Evolutionary conservation across 2,329 filamentous ascomycete genomes (phyloP), one percentile per base, ranked within the genome.

Genomic region (Hirsutella minnesotensis): DNA sequence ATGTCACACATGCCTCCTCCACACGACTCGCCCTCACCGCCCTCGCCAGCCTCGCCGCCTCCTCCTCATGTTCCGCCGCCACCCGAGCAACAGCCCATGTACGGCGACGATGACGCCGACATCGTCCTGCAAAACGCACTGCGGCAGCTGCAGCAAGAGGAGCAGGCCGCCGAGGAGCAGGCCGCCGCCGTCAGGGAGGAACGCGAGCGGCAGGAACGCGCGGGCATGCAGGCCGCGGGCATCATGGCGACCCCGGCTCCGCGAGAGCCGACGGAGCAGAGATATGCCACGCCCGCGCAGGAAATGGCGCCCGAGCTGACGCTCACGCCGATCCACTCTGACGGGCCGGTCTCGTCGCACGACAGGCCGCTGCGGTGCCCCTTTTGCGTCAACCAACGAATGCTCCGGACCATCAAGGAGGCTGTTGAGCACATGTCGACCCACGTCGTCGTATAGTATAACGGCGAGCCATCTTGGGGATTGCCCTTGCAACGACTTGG

Each of bases 361-460:
- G 70, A 78, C 30, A 58, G 66, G 18, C 72, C 75, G 2, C 55
- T 77, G 22, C 65, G 75, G 16, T 79, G 75, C 48, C 75, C 75
- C 1, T 79, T 77, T 49, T 79, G 75, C 47, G 67, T 79, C 30
- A 79, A 79, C 49, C 71, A 76, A 50, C 66, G 75, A 5, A 76
- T 79, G 73, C 63, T 79, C 41, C 64, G 74, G 16, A 73, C 67
- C 1, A 74, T 79, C 38, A 78, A 75, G 56, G 75, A 79, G 54
- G 73, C 75, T 4, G 74, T 79, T 3, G 75, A 79, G 55, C 75
- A 79, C 52, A 64, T 79, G 66, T 75, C 74, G 10, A 77, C 73
- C 2, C 75, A 79, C 46, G 75, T 79, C 4, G 68, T 78, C 13
- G 72, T 79, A 16, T 73, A 56, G 24, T 27, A 27, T 27, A 35